A percentile compares a stretch with the other conserved stretches of the same genome.
Evolutionary conservation across 495 filamentous ascomycete genomes (phyloP).

Genomic region (Daldinia decipiens): DNA sequence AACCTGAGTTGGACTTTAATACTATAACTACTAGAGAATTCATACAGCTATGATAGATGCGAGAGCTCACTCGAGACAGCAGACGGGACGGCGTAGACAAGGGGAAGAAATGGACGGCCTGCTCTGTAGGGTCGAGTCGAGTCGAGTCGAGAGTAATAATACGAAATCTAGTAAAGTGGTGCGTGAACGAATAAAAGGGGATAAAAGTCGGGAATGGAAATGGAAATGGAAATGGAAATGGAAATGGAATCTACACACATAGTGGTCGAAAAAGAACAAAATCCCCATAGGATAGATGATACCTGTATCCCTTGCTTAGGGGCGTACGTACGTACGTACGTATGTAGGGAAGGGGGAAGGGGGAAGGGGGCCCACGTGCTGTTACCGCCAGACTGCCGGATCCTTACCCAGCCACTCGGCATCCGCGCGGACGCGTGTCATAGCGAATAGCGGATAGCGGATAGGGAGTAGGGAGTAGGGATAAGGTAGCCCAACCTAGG

Average conservation of each 20-base stretch:
- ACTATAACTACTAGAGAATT: background rate
- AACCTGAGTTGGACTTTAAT: background rate
- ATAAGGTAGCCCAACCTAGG: background rate
- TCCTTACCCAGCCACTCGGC: slow-evolving; percentile 3
- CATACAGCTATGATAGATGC: background rate
- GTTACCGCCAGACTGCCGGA: slow-evolving; percentile 2
- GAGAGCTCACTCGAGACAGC: background rate
- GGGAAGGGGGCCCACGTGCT: background rate
- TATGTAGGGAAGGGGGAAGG: too few species aligned
- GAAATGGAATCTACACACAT: too few species aligned
- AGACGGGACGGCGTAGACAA: background rate
- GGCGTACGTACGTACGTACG: too few species aligned
- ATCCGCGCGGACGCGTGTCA: slow-evolving; percentile 1
- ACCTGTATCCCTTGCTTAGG: too few species aligned
- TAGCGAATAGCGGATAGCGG: background rate
- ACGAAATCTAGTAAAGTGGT: background rate
- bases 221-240: too few species aligned
- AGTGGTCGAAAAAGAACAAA: background rate
- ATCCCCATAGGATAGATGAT: background rate
- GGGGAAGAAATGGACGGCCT: background rate
- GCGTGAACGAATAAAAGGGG: background rate
- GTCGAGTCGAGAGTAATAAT: background rate
- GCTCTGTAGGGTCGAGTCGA: background rate
- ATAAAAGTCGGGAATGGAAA: too few species aligned
- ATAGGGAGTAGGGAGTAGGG: background rate